Evolutionary conservation across 1,139 yeast genomes (phyloP).

Genomic region (Geotrichum europaeum): DNA sequence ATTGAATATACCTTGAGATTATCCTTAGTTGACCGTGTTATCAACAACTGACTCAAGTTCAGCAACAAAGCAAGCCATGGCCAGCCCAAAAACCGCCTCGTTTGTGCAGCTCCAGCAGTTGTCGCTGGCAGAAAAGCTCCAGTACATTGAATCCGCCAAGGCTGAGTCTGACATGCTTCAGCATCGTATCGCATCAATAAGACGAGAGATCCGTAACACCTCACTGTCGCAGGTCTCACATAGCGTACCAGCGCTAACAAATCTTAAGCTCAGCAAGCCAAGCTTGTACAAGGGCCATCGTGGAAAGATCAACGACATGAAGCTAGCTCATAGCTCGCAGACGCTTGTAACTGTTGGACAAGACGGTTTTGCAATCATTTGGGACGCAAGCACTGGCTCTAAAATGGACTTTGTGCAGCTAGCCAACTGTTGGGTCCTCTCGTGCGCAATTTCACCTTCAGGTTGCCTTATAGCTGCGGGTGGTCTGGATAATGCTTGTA

Average conservation of each 20-base stretch:
- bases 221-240: conserved; percentile 8
- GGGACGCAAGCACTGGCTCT: conserved; percentile 74
- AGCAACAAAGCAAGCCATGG: conserved; percentile 6
- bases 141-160: conserved; percentile 20
- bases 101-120: conserved; percentile 21
- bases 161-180: conserved; percentile 25
- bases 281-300: conserved; percentile 60
- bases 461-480: conserved; percentile 68
- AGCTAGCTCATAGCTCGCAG: conserved; percentile 61
- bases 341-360: conserved; percentile 69
- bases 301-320: conserved; percentile 62
- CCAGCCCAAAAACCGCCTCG: conserved; percentile 19
- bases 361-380: conserved; percentile 77
- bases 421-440: conserved; percentile 65
- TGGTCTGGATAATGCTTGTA: conserved; percentile 74
- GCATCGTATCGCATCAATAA: conserved; percentile 20
- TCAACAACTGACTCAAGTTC: not conserved
- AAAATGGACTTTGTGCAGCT: conserved; percentile 59
- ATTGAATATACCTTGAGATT: not conserved
- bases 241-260: not conserved
- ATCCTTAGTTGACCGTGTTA: not conserved
- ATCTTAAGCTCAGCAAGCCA: conserved; percentile 9
- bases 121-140: conserved; percentile 19
- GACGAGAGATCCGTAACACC: conserved; percentile 23
- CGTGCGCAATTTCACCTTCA: conserved; percentile 68